These are phyloP conservation scores for Piloderma croceum DNA, from an alignment of 768 basidiomycete species.

Conservation along the genomic window DNA sequence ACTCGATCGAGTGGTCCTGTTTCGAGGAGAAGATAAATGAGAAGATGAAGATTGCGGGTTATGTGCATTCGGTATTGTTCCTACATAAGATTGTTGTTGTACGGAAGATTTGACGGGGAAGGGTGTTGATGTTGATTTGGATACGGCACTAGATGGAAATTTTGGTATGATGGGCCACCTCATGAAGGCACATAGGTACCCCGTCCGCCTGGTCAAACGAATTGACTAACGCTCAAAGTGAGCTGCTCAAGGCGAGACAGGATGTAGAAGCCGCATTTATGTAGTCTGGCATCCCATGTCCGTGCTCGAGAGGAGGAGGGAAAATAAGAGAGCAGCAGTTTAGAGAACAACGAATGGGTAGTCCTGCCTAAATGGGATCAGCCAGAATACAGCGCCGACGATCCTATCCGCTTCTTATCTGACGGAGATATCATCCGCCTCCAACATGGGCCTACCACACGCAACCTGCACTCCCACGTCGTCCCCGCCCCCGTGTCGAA, in stretches of 20 bases:
- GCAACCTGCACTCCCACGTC: constrained; percentile 90
- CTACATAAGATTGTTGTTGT: constrained; percentile 6
- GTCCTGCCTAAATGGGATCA: constrained; percentile 81
- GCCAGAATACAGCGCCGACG: constrained; percentile 57
- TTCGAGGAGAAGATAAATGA: constrained; percentile 5
- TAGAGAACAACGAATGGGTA: constrained; percentile 91
- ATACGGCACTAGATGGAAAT: constrained; percentile 28
- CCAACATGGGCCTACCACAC: constrained; percentile 72
- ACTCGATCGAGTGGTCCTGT: neutral
- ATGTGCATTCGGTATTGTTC: constrained; percentile 2
- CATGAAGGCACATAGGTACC: constrained; percentile 34
- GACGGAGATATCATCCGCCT: constrained; percentile 79
- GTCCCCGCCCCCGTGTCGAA: constrained; percentile 87
- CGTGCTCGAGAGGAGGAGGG: constrained; percentile 52
- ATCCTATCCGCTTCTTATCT: constrained; percentile 62
- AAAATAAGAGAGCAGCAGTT: constrained; percentile 45
- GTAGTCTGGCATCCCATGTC: constrained; percentile 47
- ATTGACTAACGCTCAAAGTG: constrained; percentile 38
- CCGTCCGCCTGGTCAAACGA: constrained; percentile 34
- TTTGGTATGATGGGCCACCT: constrained; percentile 34
- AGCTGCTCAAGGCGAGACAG: constrained; percentile 37
- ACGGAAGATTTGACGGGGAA: constrained; percentile 17
- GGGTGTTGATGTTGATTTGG: constrained; percentile 27
- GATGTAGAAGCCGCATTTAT: constrained; percentile 48
- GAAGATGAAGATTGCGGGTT: constrained; percentile 3